Base-by-base conservation (phyloP, 2,329 filamentous ascomycete genomes). In the Fonsecaea monophora region DNA sequence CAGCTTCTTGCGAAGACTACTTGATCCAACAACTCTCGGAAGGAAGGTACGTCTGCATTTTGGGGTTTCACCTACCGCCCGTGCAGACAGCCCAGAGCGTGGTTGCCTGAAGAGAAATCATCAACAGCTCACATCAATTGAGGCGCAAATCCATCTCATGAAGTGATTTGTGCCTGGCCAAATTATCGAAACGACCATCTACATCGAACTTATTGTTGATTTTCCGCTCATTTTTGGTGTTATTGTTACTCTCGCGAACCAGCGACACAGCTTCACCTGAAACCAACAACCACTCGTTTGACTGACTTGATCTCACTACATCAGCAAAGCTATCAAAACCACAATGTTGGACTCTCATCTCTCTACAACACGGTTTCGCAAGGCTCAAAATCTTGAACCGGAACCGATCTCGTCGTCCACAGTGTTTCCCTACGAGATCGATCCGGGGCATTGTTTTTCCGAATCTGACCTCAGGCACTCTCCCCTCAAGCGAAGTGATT, bases 101-200 rank as follows among this genome's bases (percentile, higher is more conserved):
- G 48, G 60, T 13, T 62, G 48, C 60, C 60, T 61, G 60, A 62
- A 25, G 38, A 50, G 40, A 32, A 50, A 48, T 50, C 40, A 60
- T 50, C 57, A 53, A 60, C 18, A 50, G 18, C 10, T 50, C 45
- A 50, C 45, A 50, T 30, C 45, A 50, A 50, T 13, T 25, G 45
- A 50, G 21, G 8, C 12, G 18, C 12, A 13, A 9, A 9, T 50
- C 4, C 10, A 50, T 50, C 45, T 9, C 12, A 12, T 50, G 18
- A 18, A 50, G 18, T 50, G 21, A 30, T 4, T 50, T 18, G 30
- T 4, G 30, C 6, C 10, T 10, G n/a, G 2, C 40, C 18, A 50
- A 30, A 50, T 21, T 5, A 8, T 50, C 9, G 10, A 50, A 25
- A 50, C 3, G 42, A 9, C n/a, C 15, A 45, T 45, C 53, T 42